Evolutionary conservation across 2,329 filamentous ascomycete genomes (phyloP), one percentile per base, ranked within the genome.

Genomic region (Neonectria sp.): DNA sequence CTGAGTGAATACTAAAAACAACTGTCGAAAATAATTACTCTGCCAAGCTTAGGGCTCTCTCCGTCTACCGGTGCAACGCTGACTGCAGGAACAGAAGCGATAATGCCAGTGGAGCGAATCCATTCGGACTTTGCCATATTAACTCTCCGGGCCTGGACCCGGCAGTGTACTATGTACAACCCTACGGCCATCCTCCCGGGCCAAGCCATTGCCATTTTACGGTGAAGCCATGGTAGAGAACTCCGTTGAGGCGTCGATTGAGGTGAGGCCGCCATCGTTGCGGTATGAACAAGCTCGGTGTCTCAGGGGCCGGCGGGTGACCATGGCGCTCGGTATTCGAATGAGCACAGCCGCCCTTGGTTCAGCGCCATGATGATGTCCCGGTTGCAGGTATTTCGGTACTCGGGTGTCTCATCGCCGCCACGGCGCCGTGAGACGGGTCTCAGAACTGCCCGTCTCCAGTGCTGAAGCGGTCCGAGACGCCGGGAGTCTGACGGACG

Each of bases 51-150:
- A 12, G 58, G 48, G 64, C 62, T 61, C 17, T 52, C 17, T 49
- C 27, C 8, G 29, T n/a, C 27, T 53, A 13, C 9, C 17, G 56
- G 72, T 71, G 72, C 43, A 49, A 72, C 70, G 55, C 67, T 71
- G 68, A 65, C 60, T 56, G 57, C 43, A 64, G 59, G 51, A 43
- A 57, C 60, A 33, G 55, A 27, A 29, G 4, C 57, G 55, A 55
- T 21, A 49, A 55, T 35, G 37, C 60, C 56, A 63, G 52, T n/a
- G 8, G 9, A 46, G 17, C 21, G 24, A 60, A 51, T 45, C 49
- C 56, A 40, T 60, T 43, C 57, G 52, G 63, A 61, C 52, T 57
- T 60, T 37, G 45, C 63, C 52, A 65, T 55, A 65, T 55, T 65
- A 43, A 45, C 57, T 51, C 33, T 65, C 40, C 51, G 33, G 43